A percentile compares a stretch with the other conserved stretches of the same genome.
Conservation (phyloP, 129 eudicot species). For the Flaveria robusta region DNA sequence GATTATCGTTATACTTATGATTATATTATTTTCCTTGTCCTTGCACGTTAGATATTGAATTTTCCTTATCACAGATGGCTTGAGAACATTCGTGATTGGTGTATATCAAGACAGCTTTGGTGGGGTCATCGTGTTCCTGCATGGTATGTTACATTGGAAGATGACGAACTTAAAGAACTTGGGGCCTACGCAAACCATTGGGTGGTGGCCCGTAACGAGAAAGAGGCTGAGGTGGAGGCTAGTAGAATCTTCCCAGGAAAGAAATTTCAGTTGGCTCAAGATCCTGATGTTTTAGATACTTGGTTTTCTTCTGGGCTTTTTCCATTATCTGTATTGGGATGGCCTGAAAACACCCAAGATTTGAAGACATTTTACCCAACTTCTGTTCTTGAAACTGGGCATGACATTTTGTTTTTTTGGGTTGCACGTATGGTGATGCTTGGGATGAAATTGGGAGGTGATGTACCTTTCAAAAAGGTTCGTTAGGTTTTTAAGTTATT, state of each 20-base stretch:
- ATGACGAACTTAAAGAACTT: constrained; percentile 68
- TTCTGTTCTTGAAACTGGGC: constrained; percentile 89
- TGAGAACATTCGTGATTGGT: constrained; percentile 95
- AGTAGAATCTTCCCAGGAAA: constrained; percentile 54
- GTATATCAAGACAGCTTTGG: constrained; percentile 95
- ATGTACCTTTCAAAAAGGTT: constrained; percentile 85
- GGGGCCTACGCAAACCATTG: constrained; percentile 76
- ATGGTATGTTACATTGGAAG: constrained; percentile 80
- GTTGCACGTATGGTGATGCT: constrained; percentile 96
- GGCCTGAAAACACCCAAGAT: constrained; percentile 91
- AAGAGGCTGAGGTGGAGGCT: constrained; percentile 69
- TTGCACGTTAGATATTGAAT: neutral
- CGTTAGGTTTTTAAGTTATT: constrained; percentile 23
- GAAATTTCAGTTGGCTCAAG: constrained; percentile 70
- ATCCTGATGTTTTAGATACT: constrained; percentile 86
- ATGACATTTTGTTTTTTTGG: constrained; percentile 89
- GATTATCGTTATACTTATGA: neutral
- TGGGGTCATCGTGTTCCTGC: constrained; percentile 99
- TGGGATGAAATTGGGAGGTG: constrained; percentile 83
- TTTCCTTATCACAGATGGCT: constrained; percentile 64
- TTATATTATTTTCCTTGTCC: neutral
- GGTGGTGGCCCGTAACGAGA: constrained; percentile 84
- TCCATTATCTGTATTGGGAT: constrained; percentile 79
- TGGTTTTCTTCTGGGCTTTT: constrained; percentile 90
- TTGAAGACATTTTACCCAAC: constrained; percentile 75